phyloP scores from a whole-genome alignment of 768 basidiomycete genomes.

The Ephemerocybe angulata region DNA sequence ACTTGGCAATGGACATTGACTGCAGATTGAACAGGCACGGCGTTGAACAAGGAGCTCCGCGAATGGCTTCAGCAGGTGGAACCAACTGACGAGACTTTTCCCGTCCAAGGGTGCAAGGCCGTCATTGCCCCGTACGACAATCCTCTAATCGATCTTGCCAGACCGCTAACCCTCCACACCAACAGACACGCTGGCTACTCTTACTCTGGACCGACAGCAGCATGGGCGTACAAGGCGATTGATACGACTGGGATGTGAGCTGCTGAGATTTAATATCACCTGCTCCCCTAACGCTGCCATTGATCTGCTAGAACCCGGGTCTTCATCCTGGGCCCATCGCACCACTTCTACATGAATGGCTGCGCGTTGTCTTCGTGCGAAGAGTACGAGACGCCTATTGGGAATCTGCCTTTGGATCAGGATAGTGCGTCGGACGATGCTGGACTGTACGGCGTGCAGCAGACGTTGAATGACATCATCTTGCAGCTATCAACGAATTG shows the following conservation, averaged over 20 bases:
- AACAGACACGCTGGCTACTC: slow-evolving; percentile 91
- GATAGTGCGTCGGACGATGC: slow-evolving; percentile 52
- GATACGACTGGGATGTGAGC: slow-evolving; percentile 78
- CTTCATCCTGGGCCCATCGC: slow-evolving; percentile 94
- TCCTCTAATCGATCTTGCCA: neutral
- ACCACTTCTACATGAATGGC: slow-evolving; percentile 82
- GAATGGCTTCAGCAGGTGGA: slow-evolving; percentile 59
- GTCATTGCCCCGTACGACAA: slow-evolving; percentile 82
- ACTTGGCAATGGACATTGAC: neutral
- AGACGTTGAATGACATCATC: too few species aligned
- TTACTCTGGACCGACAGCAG: slow-evolving; percentile 91
- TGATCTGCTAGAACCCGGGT: slow-evolving; percentile 67
- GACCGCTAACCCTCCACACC: neutral
- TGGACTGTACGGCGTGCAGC: too few species aligned
- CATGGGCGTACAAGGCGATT: slow-evolving; percentile 93
- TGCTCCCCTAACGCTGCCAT: slow-evolving; percentile 5
- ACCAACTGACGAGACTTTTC: slow-evolving; percentile 45
- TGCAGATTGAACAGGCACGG: slow-evolving; percentile 38
- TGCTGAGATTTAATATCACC: slow-evolving; percentile 8
- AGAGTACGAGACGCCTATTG: slow-evolving; percentile 82
- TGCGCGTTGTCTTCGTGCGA: slow-evolving; percentile 83
- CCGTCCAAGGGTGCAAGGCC: slow-evolving; percentile 70
- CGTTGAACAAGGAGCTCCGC: slow-evolving; percentile 59
- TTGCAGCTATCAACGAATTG: slow-evolving; percentile 70
- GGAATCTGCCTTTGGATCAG: slow-evolving; percentile 72